Evolutionary conservation across 2,329 filamentous ascomycete genomes (phyloP).

Genomic region (Pezicula radicicola): DNA sequence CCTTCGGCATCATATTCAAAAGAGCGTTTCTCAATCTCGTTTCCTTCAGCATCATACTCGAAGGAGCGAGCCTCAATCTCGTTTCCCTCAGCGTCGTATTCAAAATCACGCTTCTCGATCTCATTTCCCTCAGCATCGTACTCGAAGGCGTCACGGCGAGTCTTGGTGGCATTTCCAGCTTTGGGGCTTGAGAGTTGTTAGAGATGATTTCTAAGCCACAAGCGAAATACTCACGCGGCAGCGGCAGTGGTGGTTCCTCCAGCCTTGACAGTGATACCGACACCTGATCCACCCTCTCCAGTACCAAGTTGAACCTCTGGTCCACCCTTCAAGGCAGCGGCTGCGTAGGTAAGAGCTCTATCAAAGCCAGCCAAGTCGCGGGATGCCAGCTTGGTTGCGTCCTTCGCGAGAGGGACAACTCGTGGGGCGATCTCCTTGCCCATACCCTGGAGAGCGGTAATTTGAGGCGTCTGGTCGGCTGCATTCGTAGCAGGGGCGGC

Average conservation of each 20-base stretch:
- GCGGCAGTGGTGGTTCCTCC: slow-evolving; percentile 2
- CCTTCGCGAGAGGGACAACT: slow-evolving; percentile 12
- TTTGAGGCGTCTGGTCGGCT: slow-evolving; percentile 34
- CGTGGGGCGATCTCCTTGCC: slow-evolving; percentile 47
- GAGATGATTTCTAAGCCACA: too few relatives aligned
- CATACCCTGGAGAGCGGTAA: slow-evolving; percentile 43
- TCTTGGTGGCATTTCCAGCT: too few relatives aligned
- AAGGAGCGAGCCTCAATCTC: background rate
- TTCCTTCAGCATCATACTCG: background rate
- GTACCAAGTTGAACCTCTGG: slow-evolving; percentile 38
- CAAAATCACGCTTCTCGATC: background rate
- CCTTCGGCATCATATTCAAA: background rate
- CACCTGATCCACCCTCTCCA: slow-evolving; percentile 34
- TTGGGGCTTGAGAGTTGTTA: too few relatives aligned
- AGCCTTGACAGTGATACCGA: slow-evolving; percentile 33
- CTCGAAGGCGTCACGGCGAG: background rate
- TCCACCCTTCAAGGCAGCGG: slow-evolving; percentile 35
- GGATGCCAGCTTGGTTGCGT: slow-evolving; percentile 26
- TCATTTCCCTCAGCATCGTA: background rate
- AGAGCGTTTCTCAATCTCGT: background rate
- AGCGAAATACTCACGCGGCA: background rate
- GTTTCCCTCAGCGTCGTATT: background rate
- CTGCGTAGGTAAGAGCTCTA: slow-evolving; percentile 36
- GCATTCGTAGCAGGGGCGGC: slow-evolving; percentile 10
- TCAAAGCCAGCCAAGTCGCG: slow-evolving; percentile 38